Percentiles rank a stretch among this genome's conserved stretches.
phyloP scores from a whole-genome alignment of 371 early-diverging fungal genomes.

The Mucor irregularis region DNA sequence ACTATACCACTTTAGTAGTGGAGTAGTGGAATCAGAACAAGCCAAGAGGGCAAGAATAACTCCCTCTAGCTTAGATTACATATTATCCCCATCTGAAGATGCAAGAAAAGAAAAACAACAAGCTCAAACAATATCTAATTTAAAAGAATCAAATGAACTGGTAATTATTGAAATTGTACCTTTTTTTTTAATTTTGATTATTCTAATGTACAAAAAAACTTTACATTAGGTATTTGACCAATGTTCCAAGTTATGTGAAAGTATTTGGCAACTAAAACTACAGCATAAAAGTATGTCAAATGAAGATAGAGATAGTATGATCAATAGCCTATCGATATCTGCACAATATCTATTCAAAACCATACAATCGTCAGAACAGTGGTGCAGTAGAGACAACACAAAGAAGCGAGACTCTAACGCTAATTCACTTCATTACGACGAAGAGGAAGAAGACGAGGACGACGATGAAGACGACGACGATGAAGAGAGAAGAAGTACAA shows the following conservation, averaged over 20 bases:
- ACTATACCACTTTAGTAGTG: no score
- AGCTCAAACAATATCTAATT: no score
- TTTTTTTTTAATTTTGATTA: not conserved
- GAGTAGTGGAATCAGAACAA: no score
- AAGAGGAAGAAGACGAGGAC: slow-evolving; percentile 15
- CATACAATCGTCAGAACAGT: not conserved
- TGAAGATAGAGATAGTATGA: slow-evolving; percentile 10
- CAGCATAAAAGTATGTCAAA: slow-evolving; percentile 1
- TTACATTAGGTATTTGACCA: slow-evolving; percentile 12
- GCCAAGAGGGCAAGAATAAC: no score
- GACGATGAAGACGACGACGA: slow-evolving; percentile 8
- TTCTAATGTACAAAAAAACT: not conserved
- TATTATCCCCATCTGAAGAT: not conserved
- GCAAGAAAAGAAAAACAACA: not conserved
- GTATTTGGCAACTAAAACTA: slow-evolving; percentile 13
- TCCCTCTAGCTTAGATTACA: not conserved
- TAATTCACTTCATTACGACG: no score
- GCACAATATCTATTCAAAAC: slow-evolving; percentile 1
- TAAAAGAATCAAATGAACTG: no score
- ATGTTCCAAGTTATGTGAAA: slow-evolving; percentile 15
- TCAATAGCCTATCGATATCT: slow-evolving; percentile 7
- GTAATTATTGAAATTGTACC: not conserved
- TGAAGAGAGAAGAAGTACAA: not conserved
- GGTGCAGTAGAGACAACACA: no score
- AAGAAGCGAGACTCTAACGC: no score